These are phyloP conservation scores for Liquidambar formosana DNA, from an alignment of 164 flowering plant genomes.

Conservation along the genomic window DNA sequence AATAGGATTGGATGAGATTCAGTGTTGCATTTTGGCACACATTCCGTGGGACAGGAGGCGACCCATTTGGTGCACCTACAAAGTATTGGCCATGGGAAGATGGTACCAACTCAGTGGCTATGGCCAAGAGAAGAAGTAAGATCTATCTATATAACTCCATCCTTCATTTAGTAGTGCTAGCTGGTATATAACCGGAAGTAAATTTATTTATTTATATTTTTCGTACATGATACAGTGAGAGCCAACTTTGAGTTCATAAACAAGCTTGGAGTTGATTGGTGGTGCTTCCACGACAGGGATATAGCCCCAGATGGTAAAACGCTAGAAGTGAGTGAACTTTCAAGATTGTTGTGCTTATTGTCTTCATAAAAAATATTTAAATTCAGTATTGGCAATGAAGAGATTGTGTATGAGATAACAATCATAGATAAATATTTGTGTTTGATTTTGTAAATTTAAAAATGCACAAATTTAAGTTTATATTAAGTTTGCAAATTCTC, in stretches of 20 bases:
- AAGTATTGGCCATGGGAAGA: constrained; percentile 99
- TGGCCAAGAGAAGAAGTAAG: constrained; percentile 98
- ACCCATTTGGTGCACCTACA: constrained; percentile 91
- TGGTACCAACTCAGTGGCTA: constrained; percentile 90
- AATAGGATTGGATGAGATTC: constrained; percentile 94
- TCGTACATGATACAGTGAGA: constrained; percentile 61
- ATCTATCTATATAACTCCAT: background rate
- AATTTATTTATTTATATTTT: too few species aligned
- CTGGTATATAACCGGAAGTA: background rate
- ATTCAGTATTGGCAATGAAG: too few species aligned
- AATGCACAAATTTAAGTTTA: too few species aligned
- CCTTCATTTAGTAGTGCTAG: background rate
- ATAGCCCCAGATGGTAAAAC: constrained; percentile 94
- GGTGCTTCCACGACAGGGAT: constrained; percentile 99
- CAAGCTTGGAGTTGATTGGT: constrained; percentile 87
- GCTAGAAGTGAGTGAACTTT: constrained; percentile 52
- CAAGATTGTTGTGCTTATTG: background rate
- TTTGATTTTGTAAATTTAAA: too few species aligned
- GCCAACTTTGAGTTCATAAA: constrained; percentile 93
- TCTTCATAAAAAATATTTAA: too few species aligned
- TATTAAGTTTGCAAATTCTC: too few species aligned
- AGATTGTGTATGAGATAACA: too few species aligned
- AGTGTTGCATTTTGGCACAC: constrained; percentile 99
- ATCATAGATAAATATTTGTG: too few species aligned
- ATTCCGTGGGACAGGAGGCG: constrained; percentile 91